phyloP scores from a whole-genome alignment of 768 basidiomycete species.

The Xanthoconium stramineum region DNA sequence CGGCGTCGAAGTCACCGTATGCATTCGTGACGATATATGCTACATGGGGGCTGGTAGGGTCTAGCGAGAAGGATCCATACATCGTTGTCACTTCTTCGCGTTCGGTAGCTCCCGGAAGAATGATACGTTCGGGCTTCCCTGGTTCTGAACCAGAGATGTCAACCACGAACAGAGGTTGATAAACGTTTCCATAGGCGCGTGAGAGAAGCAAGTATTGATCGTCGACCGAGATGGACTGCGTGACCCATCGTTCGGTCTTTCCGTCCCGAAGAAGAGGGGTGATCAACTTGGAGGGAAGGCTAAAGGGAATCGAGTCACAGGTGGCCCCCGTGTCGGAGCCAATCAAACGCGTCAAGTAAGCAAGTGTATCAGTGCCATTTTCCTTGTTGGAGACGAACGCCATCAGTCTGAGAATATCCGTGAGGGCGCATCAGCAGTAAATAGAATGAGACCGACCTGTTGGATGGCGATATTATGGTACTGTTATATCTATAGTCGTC shows the following conservation, averaged over 20 bases:
- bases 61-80: constrained; percentile 29
- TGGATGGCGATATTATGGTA: constrained; percentile 33
- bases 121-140: constrained; percentile 27
- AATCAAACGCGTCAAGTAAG: constrained; percentile 32
- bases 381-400: constrained; percentile 42
- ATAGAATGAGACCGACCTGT: constrained; percentile 28
- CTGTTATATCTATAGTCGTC: constrained; percentile 33
- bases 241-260: constrained; percentile 32
- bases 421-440: constrained; percentile 1
- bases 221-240: constrained; percentile 35
- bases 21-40: constrained; percentile 36
- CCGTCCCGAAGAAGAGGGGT: constrained; percentile 31
- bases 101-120: constrained; percentile 35
- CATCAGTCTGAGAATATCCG: constrained; percentile 29
- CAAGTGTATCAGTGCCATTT: constrained; percentile 36
- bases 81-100: constrained; percentile 25
- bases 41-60: constrained; percentile 28
- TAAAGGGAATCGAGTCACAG: constrained; percentile 27
- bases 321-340: constrained; percentile 33
- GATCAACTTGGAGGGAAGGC: constrained; percentile 32
- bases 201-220: constrained; percentile 36
- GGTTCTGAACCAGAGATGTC: constrained; percentile 30
- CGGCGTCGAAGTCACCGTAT: constrained; percentile 37
- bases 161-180: constrained; percentile 32
- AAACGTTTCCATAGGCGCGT: constrained; percentile 26